Conservation (phyloP, 805 yeast genomes). For the Kregervanrija delftensis region DNA sequence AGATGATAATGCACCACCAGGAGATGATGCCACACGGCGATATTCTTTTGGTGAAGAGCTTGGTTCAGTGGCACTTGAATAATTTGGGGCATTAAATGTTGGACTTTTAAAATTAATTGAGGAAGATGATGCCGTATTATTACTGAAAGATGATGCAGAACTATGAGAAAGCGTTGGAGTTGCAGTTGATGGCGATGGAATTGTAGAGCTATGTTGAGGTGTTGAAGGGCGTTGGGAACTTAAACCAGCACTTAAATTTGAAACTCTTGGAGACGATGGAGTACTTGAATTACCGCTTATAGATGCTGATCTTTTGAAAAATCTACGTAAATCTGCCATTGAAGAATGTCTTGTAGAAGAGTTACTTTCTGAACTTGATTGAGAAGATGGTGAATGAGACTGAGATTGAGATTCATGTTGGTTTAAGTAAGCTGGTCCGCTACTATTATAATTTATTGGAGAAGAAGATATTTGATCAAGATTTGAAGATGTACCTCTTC, state of each 20-base stretch:
- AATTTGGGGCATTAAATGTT: conserved; percentile 9
- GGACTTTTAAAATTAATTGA: conserved; percentile 9
- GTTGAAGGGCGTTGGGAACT: conserved; percentile 20
- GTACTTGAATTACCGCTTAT: conserved; percentile 12
- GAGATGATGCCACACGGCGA: conserved; percentile 9
- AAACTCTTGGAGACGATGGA: conserved; percentile 24
- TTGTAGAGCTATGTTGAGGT: conserved; percentile 10
- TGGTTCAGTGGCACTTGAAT: not conserved
- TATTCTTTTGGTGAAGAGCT: conserved; percentile 9
- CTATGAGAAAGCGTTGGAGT: conserved; percentile 13
- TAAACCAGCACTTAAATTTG: conserved; percentile 30
- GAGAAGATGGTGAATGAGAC: conserved; percentile 25
- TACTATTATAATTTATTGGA: conserved; percentile 12
- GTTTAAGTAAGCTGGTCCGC: not conserved
- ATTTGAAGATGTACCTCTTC: conserved; percentile 28
- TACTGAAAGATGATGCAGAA: conserved; percentile 1
- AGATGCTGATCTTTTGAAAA: conserved; percentile 46
- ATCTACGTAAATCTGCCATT: conserved; percentile 70
- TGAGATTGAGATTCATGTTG: conserved; percentile 6
- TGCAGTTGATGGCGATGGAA: conserved; percentile 9
- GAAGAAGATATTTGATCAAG: conserved; percentile 23
- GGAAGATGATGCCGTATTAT: conserved; percentile 2
- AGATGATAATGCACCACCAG: conserved; percentile 8
- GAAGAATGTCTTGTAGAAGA: conserved; percentile 59
- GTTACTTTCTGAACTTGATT: conserved; percentile 22